A percentile compares a stretch with the other conserved stretches of the same genome.
phyloP scores from a whole-genome alignment of 306 rosid species.

The Malus fusca region DNA sequence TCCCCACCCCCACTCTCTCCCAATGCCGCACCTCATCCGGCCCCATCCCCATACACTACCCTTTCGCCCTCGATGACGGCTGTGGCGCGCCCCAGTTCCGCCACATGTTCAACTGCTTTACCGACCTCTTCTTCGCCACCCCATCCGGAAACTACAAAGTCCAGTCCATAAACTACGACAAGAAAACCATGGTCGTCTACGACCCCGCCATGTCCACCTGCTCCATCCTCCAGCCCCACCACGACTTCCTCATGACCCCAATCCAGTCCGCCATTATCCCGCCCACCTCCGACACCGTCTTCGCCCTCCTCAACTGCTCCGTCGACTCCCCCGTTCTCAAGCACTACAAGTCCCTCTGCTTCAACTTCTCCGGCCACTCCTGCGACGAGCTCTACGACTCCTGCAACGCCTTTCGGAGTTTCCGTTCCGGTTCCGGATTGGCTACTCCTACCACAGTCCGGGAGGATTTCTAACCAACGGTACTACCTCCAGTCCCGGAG shows the following conservation, averaged over 20 bases:
- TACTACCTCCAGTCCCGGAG: background rate
- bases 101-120: constrained; percentile 65
- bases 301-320: constrained; percentile 83
- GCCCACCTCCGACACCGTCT: constrained; percentile 77
- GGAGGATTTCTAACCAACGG: constrained; percentile 22
- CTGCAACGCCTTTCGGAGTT: constrained; percentile 74
- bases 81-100: constrained; percentile 90
- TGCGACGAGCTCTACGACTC: constrained; percentile 77
- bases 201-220: constrained; percentile 94
- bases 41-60: constrained; percentile 60
- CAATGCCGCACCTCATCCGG: constrained; percentile 72
- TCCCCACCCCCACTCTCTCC: background rate
- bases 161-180: constrained; percentile 69
- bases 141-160: constrained; percentile 85
- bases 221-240: constrained; percentile 90
- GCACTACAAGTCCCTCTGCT: constrained; percentile 81
- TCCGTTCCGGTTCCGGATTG: constrained; percentile 26
- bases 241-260: constrained; percentile 69
- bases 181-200: constrained; percentile 42
- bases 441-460: no score
- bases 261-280: constrained; percentile 75
- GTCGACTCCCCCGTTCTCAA: constrained; percentile 85
- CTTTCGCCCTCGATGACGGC: constrained; percentile 80
- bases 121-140: constrained; percentile 62
- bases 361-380: constrained; percentile 79